Conservation (phyloP, 2,329 filamentous ascomycete species). For the Pyricularia grisea region DNA sequence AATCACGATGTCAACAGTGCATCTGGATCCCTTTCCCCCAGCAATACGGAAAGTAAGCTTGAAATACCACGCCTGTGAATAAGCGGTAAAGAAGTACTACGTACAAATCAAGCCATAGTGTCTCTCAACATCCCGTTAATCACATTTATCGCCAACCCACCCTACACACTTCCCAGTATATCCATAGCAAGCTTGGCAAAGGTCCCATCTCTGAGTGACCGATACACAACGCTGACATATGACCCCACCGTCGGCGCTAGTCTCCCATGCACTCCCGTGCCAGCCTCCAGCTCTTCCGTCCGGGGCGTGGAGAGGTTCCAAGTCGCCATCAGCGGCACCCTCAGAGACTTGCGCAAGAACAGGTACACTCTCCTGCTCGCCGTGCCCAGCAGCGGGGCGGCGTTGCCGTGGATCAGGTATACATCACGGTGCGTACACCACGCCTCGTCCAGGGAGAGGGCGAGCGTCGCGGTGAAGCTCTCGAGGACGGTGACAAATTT, state of each 20-base stretch:
- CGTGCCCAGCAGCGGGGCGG: neutral
- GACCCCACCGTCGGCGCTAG: neutral
- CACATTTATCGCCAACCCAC: no score
- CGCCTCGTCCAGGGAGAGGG: neutral
- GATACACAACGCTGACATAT: neutral
- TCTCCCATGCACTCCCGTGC: neutral
- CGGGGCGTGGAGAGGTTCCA: neutral
- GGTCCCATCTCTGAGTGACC: neutral
- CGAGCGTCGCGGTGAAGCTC: neutral
- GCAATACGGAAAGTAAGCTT: no score
- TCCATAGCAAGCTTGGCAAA: neutral
- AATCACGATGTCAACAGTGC: no score
- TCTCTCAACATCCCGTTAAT: no score
- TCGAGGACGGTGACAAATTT: neutral
- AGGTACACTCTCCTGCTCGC: neutral
- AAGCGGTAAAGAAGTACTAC: no score
- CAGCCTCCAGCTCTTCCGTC: neutral
- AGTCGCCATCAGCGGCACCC: neutral
- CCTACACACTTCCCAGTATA: neutral
- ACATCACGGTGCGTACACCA: neutral
- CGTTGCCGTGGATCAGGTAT: neutral
- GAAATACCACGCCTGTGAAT: no score
- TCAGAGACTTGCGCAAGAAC: neutral
- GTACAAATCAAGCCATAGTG: no score
- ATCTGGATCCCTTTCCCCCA: no score